Evolutionary conservation across 2,329 filamentous ascomycete species (phyloP).

Genomic region (Seiridium unicorne): DNA sequence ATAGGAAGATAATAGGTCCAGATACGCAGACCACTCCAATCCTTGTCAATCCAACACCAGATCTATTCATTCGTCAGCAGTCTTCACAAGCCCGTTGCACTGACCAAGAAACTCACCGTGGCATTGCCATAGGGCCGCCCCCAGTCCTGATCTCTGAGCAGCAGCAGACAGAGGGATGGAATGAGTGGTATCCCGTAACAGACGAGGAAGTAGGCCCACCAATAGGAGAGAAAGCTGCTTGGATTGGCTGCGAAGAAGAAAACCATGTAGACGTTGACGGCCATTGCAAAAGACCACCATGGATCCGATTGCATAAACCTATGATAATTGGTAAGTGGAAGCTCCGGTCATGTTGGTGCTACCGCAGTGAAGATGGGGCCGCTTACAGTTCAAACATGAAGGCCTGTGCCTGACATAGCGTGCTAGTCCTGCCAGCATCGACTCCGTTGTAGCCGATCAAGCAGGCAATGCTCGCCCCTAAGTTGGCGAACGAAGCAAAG

Average conservation of each 20-base stretch:
- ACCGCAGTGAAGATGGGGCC: background rate
- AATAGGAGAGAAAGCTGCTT: constrained; percentile 69
- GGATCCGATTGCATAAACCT: constrained; percentile 79
- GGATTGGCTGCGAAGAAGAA: constrained; percentile 60
- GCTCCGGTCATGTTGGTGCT: too few relatives aligned
- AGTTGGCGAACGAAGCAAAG: constrained; percentile 59
- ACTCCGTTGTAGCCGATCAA: constrained; percentile 70
- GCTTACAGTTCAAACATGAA: constrained; percentile 68
- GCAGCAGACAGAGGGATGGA: constrained; percentile 64
- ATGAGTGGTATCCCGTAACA: constrained; percentile 73
- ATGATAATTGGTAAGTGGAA: background rate
- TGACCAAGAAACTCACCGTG: constrained; percentile 51
- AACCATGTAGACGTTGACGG: constrained; percentile 74
- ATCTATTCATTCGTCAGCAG: constrained; percentile 36
- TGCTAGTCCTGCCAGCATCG: constrained; percentile 45
- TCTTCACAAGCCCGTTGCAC: constrained; percentile 16
- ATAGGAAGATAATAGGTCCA: constrained; percentile 62
- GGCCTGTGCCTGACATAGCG: constrained; percentile 61
- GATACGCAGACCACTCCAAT: constrained; percentile 56
- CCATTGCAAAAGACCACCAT: constrained; percentile 80
- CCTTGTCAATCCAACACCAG: constrained; percentile 60
- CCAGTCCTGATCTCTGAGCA: constrained; percentile 41
- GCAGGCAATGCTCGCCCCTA: constrained; percentile 62
- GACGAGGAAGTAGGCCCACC: constrained; percentile 67
- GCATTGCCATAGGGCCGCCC: constrained; percentile 54